These are phyloP conservation scores for Rosa hybrid DNA, from an alignment of 331 rosid genomes.

Conservation along the genomic window DNA sequence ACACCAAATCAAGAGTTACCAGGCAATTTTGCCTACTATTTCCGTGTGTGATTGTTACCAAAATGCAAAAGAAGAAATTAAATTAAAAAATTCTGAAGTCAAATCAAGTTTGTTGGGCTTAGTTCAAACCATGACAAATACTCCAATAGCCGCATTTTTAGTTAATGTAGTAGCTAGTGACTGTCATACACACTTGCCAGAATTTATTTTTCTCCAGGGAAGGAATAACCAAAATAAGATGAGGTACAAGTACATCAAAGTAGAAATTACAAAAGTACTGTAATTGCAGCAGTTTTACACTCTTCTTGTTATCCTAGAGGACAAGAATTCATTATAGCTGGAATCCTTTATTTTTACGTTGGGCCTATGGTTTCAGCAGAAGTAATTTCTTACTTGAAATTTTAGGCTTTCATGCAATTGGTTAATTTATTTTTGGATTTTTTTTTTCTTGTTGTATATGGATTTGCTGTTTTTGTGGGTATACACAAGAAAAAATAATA, in stretches of 20 bases:
- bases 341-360: neutral
- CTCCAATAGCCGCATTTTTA: neutral
- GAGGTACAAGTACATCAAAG: neutral
- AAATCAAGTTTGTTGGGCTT: neutral
- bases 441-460: neutral
- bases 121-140: neutral
- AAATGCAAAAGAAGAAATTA: neutral
- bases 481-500: neutral
- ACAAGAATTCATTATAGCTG: neutral
- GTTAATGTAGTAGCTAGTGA: neutral
- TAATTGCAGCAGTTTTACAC: neutral
- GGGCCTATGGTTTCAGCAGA: neutral
- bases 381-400: neutral
- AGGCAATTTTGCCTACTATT: neutral
- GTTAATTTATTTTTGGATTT: neutral
- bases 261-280: neutral
- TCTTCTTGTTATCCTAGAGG: neutral
- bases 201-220: neutral
- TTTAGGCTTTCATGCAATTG: neutral
- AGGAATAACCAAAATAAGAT: neutral
- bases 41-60: neutral
- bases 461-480: neutral
- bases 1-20: conserved; percentile 25
- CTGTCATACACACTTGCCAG: neutral
- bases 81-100: neutral